Conservation (phyloP, 1,284 basidiomycete species). For the Tilletia walkeri region DNA sequence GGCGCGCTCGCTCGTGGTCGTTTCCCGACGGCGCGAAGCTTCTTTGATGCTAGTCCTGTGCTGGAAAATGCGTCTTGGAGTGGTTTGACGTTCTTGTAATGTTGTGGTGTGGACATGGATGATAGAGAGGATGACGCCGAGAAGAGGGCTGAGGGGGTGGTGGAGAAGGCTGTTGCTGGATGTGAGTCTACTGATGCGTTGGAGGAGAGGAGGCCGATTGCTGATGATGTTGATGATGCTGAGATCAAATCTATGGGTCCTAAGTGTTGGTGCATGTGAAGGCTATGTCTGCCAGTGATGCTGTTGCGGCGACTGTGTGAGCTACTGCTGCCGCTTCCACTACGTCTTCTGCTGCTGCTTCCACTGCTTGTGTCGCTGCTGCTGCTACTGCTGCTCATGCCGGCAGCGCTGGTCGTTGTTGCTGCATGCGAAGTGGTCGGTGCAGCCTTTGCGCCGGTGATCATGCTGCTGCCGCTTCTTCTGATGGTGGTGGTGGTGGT, state of each 20-base stretch:
- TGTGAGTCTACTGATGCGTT: neutral
- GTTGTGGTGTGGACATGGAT: conserved; percentile 49
- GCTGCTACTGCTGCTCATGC: conserved; percentile 1
- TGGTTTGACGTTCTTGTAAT: conserved; percentile 58
- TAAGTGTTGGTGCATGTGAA: neutral
- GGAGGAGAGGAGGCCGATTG: neutral
- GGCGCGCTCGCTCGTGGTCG: conserved; percentile 5
- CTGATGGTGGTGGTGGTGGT: too few relatives aligned
- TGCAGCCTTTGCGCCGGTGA: neutral
- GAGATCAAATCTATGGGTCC: neutral
- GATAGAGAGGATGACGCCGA: conserved; percentile 8
- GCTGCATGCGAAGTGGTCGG: neutral
- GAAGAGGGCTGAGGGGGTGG: conserved; percentile 14
- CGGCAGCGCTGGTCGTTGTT: neutral
- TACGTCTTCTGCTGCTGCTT: neutral
- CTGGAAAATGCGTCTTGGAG: conserved; percentile 58
- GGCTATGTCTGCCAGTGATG: conserved; percentile 7
- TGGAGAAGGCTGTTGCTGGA: neutral
- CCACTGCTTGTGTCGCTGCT: neutral
- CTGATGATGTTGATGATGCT: neutral
- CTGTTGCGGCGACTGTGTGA: conserved; percentile 2
- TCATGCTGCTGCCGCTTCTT: neutral
- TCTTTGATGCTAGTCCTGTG: conserved; percentile 57
- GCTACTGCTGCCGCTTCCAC: neutral
- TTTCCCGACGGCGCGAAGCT: neutral